Evolutionary conservation across 164 flowering plant species (phyloP), one percentile per base, ranked within the genome.

Genomic region (Berberis thunbergii): DNA sequence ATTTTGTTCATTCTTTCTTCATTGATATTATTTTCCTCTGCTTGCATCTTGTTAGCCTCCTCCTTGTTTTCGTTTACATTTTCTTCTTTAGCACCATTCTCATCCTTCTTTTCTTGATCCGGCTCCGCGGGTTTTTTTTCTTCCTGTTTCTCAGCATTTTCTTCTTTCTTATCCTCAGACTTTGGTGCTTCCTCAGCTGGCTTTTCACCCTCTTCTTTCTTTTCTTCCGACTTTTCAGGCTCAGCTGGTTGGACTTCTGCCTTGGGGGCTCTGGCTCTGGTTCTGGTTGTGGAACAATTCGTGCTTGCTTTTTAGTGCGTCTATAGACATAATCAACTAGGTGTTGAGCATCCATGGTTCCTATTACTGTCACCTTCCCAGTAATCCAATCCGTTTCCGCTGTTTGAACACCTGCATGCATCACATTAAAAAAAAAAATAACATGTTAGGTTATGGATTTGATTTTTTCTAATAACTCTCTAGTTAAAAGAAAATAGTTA

Each of bases 251-350:
- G 26, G 26, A 26, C 26, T 58, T 61, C 79, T 73, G 7, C 84
- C 56, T 62, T 26, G 26, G 26, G 72, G 39, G 87, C 52, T 63
- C 80, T 70, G 13, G 87, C 52, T 60, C 79, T 72, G n/a, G 87
- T 38, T 71, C 73, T 39, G 85, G 87, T 42, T 80, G 89, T 7
- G 91, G 93, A 12, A 93, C 89, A 7, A 93, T 79, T 45, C 66
- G 75, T 42, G 98, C 98, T 54, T 78, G 90, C 70, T 89, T 90
- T 50, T 79, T 84, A 38, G 98, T 93, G 13, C 89, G 81, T 63
- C 87, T 73, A 66, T 93, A 89, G 1, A 93, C 90, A 63, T 93
- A 89, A 1, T 93, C 94, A 3, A 83, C 97, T 2, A 93, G 84
- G 66, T 74, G 74, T 43, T 84, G 62, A 5, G 86, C 85, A 57